Conservation (phyloP, 148 eudicot species). For the Cornus kousa region DNA sequence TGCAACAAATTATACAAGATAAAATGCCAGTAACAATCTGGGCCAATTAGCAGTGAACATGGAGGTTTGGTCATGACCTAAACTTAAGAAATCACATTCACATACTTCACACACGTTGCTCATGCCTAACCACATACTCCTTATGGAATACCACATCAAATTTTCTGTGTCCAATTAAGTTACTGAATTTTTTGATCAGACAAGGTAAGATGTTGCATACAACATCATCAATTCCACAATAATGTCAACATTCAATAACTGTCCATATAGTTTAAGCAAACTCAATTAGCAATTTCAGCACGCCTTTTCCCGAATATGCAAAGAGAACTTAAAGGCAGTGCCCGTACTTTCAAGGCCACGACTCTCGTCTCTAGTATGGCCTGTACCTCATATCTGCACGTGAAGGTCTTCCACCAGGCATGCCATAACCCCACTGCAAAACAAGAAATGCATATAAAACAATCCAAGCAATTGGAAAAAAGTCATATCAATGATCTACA, state of each 20-base stretch:
- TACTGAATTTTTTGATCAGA: neutral
- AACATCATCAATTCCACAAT: neutral
- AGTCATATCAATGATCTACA: neutral
- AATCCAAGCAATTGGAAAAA: neutral
- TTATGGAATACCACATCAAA: too few species aligned
- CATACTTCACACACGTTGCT: too few species aligned
- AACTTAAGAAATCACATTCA: too few species aligned
- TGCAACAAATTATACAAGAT: too few species aligned
- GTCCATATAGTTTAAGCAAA: neutral
- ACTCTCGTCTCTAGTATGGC: conserved; percentile 53
- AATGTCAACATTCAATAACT: neutral
- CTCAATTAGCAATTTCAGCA: neutral
- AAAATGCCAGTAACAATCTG: too few species aligned
- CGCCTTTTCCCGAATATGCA: neutral
- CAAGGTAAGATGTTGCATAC: neutral
- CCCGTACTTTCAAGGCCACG: neutral
- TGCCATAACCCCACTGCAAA: conserved; percentile 74
- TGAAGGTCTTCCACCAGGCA: conserved; percentile 69
- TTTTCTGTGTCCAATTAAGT: neutral
- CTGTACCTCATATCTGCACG: conserved; percentile 86
- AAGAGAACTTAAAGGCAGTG: neutral
- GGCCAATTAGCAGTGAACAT: too few species aligned
- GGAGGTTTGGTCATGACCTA: too few species aligned
- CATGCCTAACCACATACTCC: too few species aligned
- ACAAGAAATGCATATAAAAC: conserved; percentile 7